Conservation (phyloP, 2,329 filamentous ascomycete genomes). For the Xylaria sp. region DNA sequence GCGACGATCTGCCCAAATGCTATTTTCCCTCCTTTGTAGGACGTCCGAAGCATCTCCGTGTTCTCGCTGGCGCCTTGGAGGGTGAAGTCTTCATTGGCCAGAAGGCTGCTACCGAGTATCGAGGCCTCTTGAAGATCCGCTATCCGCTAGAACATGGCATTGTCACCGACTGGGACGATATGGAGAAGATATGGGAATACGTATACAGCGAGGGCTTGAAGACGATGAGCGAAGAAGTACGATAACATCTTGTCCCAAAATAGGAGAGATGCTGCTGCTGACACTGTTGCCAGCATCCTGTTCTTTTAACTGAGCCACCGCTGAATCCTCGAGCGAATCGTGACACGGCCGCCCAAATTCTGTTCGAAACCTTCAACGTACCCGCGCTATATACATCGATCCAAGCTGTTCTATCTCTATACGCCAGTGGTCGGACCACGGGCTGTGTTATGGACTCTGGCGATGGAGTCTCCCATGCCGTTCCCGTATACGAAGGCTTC, state of each 20-base stretch:
- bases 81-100: constrained; percentile 97
- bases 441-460: constrained; percentile 95
- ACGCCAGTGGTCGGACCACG: constrained; percentile 94
- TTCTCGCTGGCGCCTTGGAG: constrained; percentile 95
- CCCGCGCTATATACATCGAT: constrained; percentile 96
- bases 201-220: constrained; percentile 97
- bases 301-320: constrained; percentile 94
- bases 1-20: constrained; percentile 94
- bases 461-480: constrained; percentile 95
- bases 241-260: not conserved
- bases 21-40: constrained; percentile 98
- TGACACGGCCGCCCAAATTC: constrained; percentile 94
- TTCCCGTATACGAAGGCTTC: constrained; percentile 97
- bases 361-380: constrained; percentile 99
- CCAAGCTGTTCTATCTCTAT: constrained; percentile 94
- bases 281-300: constrained; percentile 74
- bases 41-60: constrained; percentile 91
- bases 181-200: constrained; percentile 99
- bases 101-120: constrained; percentile 84
- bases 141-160: constrained; percentile 98
- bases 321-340: constrained; percentile 95
- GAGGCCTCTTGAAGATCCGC: constrained; percentile 92
- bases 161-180: constrained; percentile 99
- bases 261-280: constrained; percentile 18
- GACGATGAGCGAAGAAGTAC: constrained; percentile 93